These are phyloP conservation scores for Lactarius psammicola DNA, from an alignment of 768 basidiomycete species.

Conservation along the genomic window DNA sequence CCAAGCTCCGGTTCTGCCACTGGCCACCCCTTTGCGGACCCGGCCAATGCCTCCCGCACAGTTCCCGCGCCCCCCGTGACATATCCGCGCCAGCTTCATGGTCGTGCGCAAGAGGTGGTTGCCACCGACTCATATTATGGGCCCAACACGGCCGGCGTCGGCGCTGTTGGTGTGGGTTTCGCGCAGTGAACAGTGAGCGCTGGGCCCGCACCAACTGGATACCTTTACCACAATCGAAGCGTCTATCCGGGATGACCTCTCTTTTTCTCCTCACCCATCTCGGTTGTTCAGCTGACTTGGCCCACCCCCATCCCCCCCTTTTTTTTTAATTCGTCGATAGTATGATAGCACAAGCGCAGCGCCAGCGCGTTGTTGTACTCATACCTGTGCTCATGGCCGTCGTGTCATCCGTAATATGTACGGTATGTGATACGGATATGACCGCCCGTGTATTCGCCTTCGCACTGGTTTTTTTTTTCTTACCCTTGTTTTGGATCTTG, in stretches of 20 bases:
- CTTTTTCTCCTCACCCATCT: neutral
- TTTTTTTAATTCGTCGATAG: neutral
- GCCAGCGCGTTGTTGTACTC: constrained; percentile 14
- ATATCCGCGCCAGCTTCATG: neutral
- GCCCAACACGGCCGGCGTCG: constrained; percentile 5
- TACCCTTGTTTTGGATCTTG: neutral
- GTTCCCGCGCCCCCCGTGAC: constrained; percentile 4
- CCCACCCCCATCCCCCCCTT: neutral
- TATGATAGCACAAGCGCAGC: constrained; percentile 5
- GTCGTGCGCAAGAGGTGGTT: constrained; percentile 8
- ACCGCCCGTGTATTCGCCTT: constrained; percentile 10
- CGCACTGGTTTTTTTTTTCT: neutral
- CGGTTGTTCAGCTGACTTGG: constrained; percentile 6
- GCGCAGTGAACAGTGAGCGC: constrained; percentile 1
- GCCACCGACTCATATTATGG: constrained; percentile 25
- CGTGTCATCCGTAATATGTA: neutral
- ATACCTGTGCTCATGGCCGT: neutral
- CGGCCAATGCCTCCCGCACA: neutral
- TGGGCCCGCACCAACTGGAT: neutral
- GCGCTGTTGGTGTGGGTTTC: neutral
- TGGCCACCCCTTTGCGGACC: constrained; percentile 24
- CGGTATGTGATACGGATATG: constrained; percentile 13
- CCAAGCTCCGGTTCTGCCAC: neutral
- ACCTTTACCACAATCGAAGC: neutral
- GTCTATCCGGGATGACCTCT: neutral